Evolutionary conservation across 768 basidiomycete species (phyloP).

Genomic region (Termitomyces eurrhizus): DNA sequence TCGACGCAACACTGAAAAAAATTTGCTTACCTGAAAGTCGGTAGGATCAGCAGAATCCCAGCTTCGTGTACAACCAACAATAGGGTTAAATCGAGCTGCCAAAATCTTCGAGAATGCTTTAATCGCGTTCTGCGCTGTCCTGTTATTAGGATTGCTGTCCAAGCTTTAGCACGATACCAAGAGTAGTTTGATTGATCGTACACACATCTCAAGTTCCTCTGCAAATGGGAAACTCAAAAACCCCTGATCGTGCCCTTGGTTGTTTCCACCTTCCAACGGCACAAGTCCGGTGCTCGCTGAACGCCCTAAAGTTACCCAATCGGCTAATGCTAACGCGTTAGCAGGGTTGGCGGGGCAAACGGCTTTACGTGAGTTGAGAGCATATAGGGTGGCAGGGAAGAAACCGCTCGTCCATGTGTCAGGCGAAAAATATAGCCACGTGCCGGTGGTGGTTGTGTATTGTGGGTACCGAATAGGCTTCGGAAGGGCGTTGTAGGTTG

Average conservation of each 20-base stretch:
- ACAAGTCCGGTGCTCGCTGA: slow-evolving; percentile 49
- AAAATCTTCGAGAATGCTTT: slow-evolving; percentile 56
- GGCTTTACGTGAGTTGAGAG: slow-evolving; percentile 47
- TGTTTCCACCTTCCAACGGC: slow-evolving; percentile 43
- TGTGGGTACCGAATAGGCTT: slow-evolving; percentile 37
- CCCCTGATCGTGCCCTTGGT: slow-evolving; percentile 65
- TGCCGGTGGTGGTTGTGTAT: slow-evolving; percentile 47
- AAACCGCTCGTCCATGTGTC: slow-evolving; percentile 72
- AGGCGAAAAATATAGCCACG: slow-evolving; percentile 51
- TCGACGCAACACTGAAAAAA: not conserved
- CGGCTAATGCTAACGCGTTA: slow-evolving; percentile 34
- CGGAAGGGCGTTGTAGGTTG: slow-evolving; percentile 43
- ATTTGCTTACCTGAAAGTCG: slow-evolving; percentile 30
- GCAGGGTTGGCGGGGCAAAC: slow-evolving; percentile 40
- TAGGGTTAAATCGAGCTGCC: slow-evolving; percentile 54
- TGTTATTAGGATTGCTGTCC: slow-evolving; percentile 51
- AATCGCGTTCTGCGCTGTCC: slow-evolving; percentile 53
- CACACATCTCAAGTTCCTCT: slow-evolving; percentile 49
- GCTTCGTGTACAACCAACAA: slow-evolving; percentile 66
- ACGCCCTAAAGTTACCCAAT: slow-evolving; percentile 58
- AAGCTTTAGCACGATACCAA: not conserved
- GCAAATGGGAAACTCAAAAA: slow-evolving; percentile 64
- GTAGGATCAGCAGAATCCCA: slow-evolving; percentile 57
- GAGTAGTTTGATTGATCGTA: slow-evolving; percentile 24
- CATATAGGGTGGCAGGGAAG: slow-evolving; percentile 60